Base-by-base conservation (phyloP, 2,329 filamentous ascomycete species). In the Pseudonectria buxi region DNA sequence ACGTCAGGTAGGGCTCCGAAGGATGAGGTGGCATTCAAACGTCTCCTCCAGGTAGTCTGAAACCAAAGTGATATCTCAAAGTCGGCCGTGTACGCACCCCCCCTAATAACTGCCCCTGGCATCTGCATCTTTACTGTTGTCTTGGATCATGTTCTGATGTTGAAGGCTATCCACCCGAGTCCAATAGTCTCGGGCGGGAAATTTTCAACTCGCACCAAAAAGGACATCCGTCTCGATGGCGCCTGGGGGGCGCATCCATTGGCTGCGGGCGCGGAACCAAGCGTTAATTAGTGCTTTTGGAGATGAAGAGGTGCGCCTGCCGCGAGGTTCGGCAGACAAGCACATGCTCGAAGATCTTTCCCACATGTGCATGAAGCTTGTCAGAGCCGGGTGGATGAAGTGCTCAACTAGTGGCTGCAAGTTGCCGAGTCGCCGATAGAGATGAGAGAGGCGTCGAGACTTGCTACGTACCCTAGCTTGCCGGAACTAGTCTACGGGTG, bases 161-260 rank as follows among this genome's bases (percentile, higher is more conserved):
- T 22, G 9, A 22, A 22, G 18, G 18, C 18, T n/a, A n/a, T n/a
- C n/a, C 26, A 24, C 24, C 37, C 32, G 26, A 30, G 10, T 24
- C 32, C 32, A 29, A 37, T 40, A 36, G 24, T 35, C 16, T 30
- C 28, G 29, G 30, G 30, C 15, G 36, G 33, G 35, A 30, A 15
- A 15, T 38, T 22, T 9, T 22, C 18, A 22, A 22, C 18, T 22
- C 18, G 24, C 36, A 45, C 49, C 7, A 36, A 52, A 50, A 27
- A 35, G 45, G 49, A 52, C 52, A 52, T 44, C 45, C 49, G 49
- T 52, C 49, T 52, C 29, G 14, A 36, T 31, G 30, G 33, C 28
- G 36, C 25, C 35, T 32, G 36, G 36, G 18, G 5, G 18, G 18
- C 5, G 9, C n/a, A n/a, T n/a, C 43, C 40, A 50, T 50, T 51